Evolutionary conservation across 176 grass and related monocot species (phyloP), one percentile per base, ranked within the genome.

Genomic region (Metroxylon sagu): DNA sequence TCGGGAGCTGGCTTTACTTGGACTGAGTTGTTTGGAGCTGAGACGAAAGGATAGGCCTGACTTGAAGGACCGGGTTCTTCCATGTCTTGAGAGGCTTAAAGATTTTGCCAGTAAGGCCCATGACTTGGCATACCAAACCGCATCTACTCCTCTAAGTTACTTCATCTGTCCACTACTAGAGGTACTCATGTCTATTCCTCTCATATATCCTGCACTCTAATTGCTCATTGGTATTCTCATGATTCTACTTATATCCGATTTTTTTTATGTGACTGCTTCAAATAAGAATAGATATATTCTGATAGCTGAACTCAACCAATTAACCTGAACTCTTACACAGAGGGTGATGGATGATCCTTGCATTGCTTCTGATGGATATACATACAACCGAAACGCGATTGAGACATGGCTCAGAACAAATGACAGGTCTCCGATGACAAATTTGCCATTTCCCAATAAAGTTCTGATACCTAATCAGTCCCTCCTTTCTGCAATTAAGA

Each of bases 341-440:
- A 53, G 19, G n/a, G 69, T 72, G 7, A 72, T 72, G 69, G 58
- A 52, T 62, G 69, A 72, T 72, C 69, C 69, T 2, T 72, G 69
- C 58, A 72, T 72, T 31, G 69, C 69, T 53, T 52, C 57, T 53
- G 69, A 72, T 61, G 69, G 69, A 18, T 62, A 61, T 60, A 72
- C 69, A 53, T 72, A 72, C 18, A 10, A 62, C 15, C 69, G 69
- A 2, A 19, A 54, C 6, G 57, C 58, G 14, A 72, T 72, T n/a
- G n/a, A 54, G 49, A 25, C 10, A 39, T 72, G 69, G 69, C 17
- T 72, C 48, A 30, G 12, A 26, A 25, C 6, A n/a, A 72, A 61
- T 12, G 58, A 43, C 5, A 61, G 54, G 14, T 72, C 69, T 10
- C 69, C 69, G 1, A 17, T 72, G 16, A 62, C 69, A 26, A 72